Evolutionary conservation across 73 alveolate genomes (phyloP).

Genomic region (Breviolum minutum): DNA sequence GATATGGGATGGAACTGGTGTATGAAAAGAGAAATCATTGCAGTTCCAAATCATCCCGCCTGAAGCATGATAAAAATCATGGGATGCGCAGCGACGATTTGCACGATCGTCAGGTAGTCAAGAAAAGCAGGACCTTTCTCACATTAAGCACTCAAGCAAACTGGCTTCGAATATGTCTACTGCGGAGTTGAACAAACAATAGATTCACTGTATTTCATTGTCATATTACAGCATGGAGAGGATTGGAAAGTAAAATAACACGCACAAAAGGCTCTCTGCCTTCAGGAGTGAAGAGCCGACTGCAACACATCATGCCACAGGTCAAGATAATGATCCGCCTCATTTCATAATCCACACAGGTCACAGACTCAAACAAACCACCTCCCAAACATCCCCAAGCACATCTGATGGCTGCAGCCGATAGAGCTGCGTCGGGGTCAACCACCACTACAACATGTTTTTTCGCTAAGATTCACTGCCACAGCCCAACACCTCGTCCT

Average conservation of each 20-base stretch:
- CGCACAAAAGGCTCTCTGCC: background rate
- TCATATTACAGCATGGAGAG: background rate
- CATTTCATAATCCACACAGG: background rate
- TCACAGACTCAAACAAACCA: background rate
- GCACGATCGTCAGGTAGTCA: constrained; percentile 73
- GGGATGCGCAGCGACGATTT: constrained; percentile 88
- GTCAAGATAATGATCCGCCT: constrained; percentile 64
- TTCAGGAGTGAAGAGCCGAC: constrained; percentile 63
- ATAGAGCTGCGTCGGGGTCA: no score
- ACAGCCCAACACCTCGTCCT: constrained; percentile 60
- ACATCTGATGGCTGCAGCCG: no score
- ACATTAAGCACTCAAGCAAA: background rate
- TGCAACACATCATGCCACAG: constrained; percentile 93
- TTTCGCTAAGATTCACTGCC: constrained; percentile 3
- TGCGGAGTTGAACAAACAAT: no score
- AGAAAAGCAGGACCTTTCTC: constrained; percentile 45
- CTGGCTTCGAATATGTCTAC: background rate
- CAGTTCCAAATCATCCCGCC: background rate
- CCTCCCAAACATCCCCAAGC: background rate
- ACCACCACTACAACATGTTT: no score
- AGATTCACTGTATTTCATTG: background rate
- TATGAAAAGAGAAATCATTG: no score
- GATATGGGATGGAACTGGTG: no score
- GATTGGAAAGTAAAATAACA: background rate
- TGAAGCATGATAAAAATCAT: constrained; percentile 53